These are phyloP conservation scores for Suzukiozyma palmioleophila DNA, from an alignment of 1,139 yeast species.

Conservation along the genomic window DNA sequence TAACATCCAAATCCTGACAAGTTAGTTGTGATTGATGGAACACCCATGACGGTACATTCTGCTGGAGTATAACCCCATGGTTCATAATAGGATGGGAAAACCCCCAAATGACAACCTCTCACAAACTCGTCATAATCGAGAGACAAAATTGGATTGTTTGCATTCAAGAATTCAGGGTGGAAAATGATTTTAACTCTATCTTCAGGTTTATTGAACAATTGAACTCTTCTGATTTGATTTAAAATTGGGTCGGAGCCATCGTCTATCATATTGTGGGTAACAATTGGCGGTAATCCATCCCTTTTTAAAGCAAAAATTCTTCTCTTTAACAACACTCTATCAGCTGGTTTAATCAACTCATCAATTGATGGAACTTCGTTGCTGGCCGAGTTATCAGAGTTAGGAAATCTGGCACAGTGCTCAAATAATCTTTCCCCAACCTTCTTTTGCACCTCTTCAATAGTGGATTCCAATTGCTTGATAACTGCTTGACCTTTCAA, in stretches of 20 bases:
- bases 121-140: slow-evolving; percentile 97
- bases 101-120: slow-evolving; percentile 96
- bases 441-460: slow-evolving; percentile 80
- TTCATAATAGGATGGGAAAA: slow-evolving; percentile 96
- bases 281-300: slow-evolving; percentile 87
- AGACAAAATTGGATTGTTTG: slow-evolving; percentile 90
- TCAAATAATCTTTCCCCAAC: slow-evolving; percentile 88
- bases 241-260: slow-evolving; percentile 88
- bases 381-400: slow-evolving; percentile 51
- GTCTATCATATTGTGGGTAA: slow-evolving; percentile 96
- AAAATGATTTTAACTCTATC: slow-evolving; percentile 93
- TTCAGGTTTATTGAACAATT: slow-evolving; percentile 81
- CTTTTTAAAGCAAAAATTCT: slow-evolving; percentile 92
- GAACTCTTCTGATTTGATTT: slow-evolving; percentile 88
- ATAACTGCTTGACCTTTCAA: slow-evolving; percentile 95
- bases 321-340: slow-evolving; percentile 83
- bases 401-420: slow-evolving; percentile 81
- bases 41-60: slow-evolving; percentile 99
- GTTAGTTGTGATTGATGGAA: slow-evolving; percentile 96
- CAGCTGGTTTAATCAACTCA: slow-evolving; percentile 82
- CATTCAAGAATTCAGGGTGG: slow-evolving; percentile 95
- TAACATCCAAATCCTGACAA: slow-evolving; percentile 97
- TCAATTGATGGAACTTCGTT: slow-evolving; percentile 59
- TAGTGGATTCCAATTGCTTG: slow-evolving; percentile 84
- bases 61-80: slow-evolving; percentile 99